Evolutionary conservation across 164 flowering plant species (phyloP), one percentile per base, ranked within the genome.

Genomic region (Saururus chinensis): DNA sequence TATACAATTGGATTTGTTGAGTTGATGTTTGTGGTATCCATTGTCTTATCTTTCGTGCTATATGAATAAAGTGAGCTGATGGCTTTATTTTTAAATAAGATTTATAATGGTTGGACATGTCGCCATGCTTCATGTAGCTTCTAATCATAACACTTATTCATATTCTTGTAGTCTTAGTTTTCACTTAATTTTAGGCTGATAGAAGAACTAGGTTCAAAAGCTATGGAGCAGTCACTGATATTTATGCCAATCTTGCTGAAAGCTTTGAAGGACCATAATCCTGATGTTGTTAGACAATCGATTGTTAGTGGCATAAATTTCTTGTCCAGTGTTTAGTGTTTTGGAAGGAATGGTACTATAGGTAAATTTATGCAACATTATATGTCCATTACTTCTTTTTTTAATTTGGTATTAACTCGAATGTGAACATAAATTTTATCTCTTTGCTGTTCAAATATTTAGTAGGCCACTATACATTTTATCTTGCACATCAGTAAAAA

Each of bases 271-370:
- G 98, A 93, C 70, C 64, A 60, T 24, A 79, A 78, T 61, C 64
- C 84, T 45, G 41, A 64, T 64, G 86, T 93, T 72, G 87, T 80
- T 56, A 78, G 66, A 56, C 85, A 88, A 72, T 74, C 90, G 51
- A 88, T 93, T 66, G 66, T 81, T 53, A 74, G 77, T 68, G 86
- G 88, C 58, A 80, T 80, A 58, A 75, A 80, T 56, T 63, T 89
- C 63, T 85, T 83, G 62, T 72, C 79, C 70, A n/a, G n/a, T n/a
- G n/a, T n/a, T n/a, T n/a, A 58, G 64, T 53, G 71, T 80, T 65
- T 61, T 89, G 53, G 87, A 82, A 69, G 89, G 88, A 73, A 72
- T 89, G 77, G 77, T 81, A 60, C 59, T 84, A 49, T 96, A 89
- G 98, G 98, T 88, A 40, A 48, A 11, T 4, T 51, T 51, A 20